These are phyloP conservation scores for Penicillium griseofulvum DNA, from an alignment of 2,329 filamentous ascomycete genomes.

Conservation along the genomic window DNA sequence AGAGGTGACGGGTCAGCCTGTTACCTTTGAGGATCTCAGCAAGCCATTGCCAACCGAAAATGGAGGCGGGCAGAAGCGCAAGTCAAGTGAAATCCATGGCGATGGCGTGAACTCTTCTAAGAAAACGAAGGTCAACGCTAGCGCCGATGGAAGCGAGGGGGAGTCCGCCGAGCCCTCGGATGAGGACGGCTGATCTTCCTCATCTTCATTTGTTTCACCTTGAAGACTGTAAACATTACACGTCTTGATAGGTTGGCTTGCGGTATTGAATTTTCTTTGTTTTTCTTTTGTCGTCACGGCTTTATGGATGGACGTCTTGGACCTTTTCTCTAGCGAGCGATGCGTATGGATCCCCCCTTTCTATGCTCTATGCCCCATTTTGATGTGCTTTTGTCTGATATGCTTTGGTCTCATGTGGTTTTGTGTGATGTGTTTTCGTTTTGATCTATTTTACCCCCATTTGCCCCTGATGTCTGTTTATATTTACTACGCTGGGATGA, in stretches of 20 bases:
- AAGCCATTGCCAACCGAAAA: conserved; percentile 33
- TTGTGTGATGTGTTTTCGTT: conserved; percentile 13
- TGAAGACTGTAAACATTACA: background rate
- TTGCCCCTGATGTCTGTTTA: conserved; percentile 16
- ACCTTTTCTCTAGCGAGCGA: conserved; percentile 36
- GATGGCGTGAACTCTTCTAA: conserved; percentile 45
- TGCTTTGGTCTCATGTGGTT: conserved; percentile 10
- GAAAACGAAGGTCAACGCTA: conserved; percentile 53
- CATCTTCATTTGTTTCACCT: background rate
- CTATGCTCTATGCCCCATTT: conserved; percentile 21
- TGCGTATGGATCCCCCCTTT: conserved; percentile 28
- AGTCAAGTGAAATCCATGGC: conserved; percentile 48
- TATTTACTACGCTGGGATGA: conserved; percentile 17
- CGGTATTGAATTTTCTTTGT: conserved; percentile 14
- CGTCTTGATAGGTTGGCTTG: conserved; percentile 8
- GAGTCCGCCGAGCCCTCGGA: conserved; percentile 49
- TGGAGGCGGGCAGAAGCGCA: conserved; percentile 48
- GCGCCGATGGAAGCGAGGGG: conserved; percentile 53
- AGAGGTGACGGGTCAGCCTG: conserved; percentile 25
- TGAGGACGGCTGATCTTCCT: conserved; percentile 45
- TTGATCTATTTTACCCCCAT: conserved; percentile 12
- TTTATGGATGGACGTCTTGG: conserved; percentile 33
- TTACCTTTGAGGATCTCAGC: conserved; percentile 33
- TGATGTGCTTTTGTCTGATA: conserved; percentile 11
- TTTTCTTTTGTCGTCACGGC: conserved; percentile 27